Percentiles rank a stretch among this genome's conserved stretches.
phyloP scores from a whole-genome alignment of 108 stramenopile species.

The Skeletonema costatum region DNA sequence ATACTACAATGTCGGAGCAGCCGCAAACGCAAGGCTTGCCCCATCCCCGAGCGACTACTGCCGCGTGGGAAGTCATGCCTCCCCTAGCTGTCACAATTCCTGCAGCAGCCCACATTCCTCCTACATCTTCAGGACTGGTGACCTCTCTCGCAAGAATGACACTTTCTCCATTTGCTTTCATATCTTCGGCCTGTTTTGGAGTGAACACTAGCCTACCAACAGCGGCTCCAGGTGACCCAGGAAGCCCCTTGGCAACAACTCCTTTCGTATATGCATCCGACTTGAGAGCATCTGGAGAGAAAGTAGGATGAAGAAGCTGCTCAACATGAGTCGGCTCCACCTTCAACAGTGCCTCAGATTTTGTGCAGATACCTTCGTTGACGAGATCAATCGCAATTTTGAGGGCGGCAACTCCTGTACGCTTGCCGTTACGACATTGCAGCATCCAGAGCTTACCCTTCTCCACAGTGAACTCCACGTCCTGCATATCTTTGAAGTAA shows the following conservation, averaged over 20 bases:
- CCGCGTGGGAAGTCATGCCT: slow-evolving; percentile 87
- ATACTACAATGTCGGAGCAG: slow-evolving; percentile 67
- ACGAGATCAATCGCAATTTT: slow-evolving; percentile 85
- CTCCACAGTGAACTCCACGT: slow-evolving; percentile 92
- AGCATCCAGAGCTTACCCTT: slow-evolving; percentile 91
- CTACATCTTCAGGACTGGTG: slow-evolving; percentile 76
- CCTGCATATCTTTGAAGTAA: slow-evolving; percentile 90
- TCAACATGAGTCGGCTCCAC: slow-evolving; percentile 85
- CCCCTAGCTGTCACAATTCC: slow-evolving; percentile 86
- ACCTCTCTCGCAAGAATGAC: slow-evolving; percentile 83
- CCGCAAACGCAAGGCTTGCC: slow-evolving; percentile 92
- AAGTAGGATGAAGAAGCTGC: slow-evolving; percentile 85
- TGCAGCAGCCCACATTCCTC: slow-evolving; percentile 84
- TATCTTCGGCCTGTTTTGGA: slow-evolving; percentile 74
- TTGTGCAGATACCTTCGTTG: slow-evolving; percentile 71
- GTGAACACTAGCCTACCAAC: slow-evolving; percentile 84
- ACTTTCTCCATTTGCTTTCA: slow-evolving; percentile 56
- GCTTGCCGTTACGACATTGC: slow-evolving; percentile 85
- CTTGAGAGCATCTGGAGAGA: slow-evolving; percentile 55
- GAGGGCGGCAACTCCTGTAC: slow-evolving; percentile 84
- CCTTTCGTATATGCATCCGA: slow-evolving; percentile 62
- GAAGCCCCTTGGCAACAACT: slow-evolving; percentile 80
- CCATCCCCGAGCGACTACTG: slow-evolving; percentile 91
- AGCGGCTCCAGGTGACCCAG: slow-evolving; percentile 86
- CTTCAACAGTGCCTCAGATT: slow-evolving; percentile 75